Conservation (phyloP, 306 rosid species). For the Acacia confusa region DNA sequence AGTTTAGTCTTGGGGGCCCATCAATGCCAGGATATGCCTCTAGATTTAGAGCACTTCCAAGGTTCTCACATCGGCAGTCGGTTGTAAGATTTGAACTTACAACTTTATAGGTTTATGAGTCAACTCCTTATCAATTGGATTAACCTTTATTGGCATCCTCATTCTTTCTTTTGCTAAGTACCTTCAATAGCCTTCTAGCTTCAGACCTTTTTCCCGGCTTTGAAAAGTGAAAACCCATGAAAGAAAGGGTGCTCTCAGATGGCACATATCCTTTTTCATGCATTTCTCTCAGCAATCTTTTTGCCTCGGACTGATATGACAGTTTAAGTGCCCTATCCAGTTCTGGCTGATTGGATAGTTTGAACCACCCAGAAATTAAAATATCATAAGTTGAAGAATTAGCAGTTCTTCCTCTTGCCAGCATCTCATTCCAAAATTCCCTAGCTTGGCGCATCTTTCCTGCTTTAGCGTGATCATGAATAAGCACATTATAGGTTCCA, state of each 20-base stretch:
- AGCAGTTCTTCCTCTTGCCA: slow-evolving; percentile 62
- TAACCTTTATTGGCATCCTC: no score
- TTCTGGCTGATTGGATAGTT: slow-evolving; percentile 60
- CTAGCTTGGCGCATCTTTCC: slow-evolving; percentile 90
- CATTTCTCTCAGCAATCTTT: slow-evolving; percentile 72
- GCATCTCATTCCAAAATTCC: slow-evolving; percentile 91
- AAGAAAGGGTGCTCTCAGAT: slow-evolving; percentile 55
- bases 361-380: slow-evolving; percentile 83
- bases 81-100: no score
- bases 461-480: slow-evolving; percentile 68
- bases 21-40: no score
- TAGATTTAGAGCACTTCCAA: no score
- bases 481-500: slow-evolving; percentile 80
- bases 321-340: slow-evolving; percentile 51
- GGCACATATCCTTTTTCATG: slow-evolving; percentile 68
- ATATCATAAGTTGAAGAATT: slow-evolving; percentile 83
- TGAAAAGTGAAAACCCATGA: slow-evolving; percentile 51
- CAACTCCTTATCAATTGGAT: no score
- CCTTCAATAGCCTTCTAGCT: slow-evolving; percentile 66
- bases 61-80: no score
- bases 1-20: no score
- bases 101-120: no score
- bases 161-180: slow-evolving; percentile 43
- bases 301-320: slow-evolving; percentile 71
- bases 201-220: slow-evolving; percentile 65